A percentile compares a stretch with the other conserved stretches of the same genome.
These are phyloP conservation scores for Kodamaea hsintzibuensis DNA, from an alignment of 805 yeast species.

Conservation along the genomic window DNA sequence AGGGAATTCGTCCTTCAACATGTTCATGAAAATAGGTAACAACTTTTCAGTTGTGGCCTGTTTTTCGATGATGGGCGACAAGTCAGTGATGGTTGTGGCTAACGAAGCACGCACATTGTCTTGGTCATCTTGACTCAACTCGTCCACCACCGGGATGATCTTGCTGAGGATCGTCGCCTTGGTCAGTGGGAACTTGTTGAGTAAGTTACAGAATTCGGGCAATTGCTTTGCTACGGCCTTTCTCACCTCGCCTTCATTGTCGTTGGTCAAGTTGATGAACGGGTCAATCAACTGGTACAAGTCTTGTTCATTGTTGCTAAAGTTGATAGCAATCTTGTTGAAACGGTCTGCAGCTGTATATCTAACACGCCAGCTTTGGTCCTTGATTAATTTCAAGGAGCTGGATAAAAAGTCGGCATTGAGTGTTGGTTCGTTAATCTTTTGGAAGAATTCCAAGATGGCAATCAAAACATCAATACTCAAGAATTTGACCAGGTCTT, in stretches of 20 bases:
- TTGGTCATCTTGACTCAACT: constrained; percentile 83
- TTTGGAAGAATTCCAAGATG: constrained; percentile 67
- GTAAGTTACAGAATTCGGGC: constrained; percentile 66
- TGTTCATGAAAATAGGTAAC: constrained; percentile 83
- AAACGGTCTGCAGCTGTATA: constrained; percentile 97
- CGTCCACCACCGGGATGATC: constrained; percentile 80
- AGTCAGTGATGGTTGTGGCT: constrained; percentile 82
- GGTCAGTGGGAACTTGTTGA: constrained; percentile 36
- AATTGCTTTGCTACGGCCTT: constrained; percentile 91
- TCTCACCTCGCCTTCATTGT: constrained; percentile 95
- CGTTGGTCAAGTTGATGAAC: constrained; percentile 77
- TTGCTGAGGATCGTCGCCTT: constrained; percentile 59
- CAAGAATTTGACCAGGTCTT: constrained; percentile 91
- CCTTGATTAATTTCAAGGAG: constrained; percentile 72
- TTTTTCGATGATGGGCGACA: constrained; percentile 83
- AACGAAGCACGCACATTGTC: constrained; percentile 92
- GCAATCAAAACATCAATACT: constrained; percentile 86
- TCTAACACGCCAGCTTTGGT: constrained; percentile 97
- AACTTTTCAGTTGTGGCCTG: constrained; percentile 79
- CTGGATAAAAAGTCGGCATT: constrained; percentile 62
- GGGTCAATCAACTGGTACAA: constrained; percentile 65
- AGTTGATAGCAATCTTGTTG: constrained; percentile 66
- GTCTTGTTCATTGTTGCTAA: constrained; percentile 57
- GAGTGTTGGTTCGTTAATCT: constrained; percentile 56
- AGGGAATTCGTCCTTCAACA: constrained; percentile 96